Base-by-base conservation (phyloP, 805 yeast species). In the Yamadazyma nakazawae region DNA sequence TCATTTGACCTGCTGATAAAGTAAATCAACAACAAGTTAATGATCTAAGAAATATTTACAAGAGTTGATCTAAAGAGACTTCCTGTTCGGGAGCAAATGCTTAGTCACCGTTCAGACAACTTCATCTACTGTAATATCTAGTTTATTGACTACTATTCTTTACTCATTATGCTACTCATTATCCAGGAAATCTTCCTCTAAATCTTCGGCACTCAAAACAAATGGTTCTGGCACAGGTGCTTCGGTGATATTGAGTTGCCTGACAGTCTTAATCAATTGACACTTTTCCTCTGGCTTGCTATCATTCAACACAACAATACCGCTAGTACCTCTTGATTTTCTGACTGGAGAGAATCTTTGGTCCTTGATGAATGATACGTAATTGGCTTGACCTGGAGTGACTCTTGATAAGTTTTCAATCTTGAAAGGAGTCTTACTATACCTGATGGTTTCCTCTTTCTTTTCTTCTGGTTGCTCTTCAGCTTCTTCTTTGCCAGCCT, bases 361-460 rank as follows among this genome's bases (percentile, higher is more conserved):
- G 46, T 81, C 85, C 59, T 85, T 84, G 34, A 74, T 66, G 62
- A 92, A 90, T 3, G 96, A 76, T 43, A 94, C 80, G 68, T 82
- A 88, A 65, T 84, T 85, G 48, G 91, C 75, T 69, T 94, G 98
- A 38, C 84, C 79, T 13, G 98, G 98, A 46, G 94, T 72, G 1
- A 94, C 96, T 59, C 99, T 81, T 11, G 94, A 78, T 78, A 92
- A 72, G 62, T 94, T 94, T 32, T 76, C 76, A 47, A 94, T 72
- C 61, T 80, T 79, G 66, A 80, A 89, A 24, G 90, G 85, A 18
- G 78, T 78, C 58, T 81, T 77, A 46, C 78, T 73, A 60, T 83
- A 82, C 54, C 78, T 80, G 51, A 74, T 70, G 39, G 75, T 68
- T 35, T 55, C 52, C 25, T 64, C 64, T 40, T 61, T 60, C 34